Evolutionary conservation across 805 yeast genomes (phyloP), one percentile per base, ranked within the genome.

Genomic region (Metschnikowia anglica): DNA sequence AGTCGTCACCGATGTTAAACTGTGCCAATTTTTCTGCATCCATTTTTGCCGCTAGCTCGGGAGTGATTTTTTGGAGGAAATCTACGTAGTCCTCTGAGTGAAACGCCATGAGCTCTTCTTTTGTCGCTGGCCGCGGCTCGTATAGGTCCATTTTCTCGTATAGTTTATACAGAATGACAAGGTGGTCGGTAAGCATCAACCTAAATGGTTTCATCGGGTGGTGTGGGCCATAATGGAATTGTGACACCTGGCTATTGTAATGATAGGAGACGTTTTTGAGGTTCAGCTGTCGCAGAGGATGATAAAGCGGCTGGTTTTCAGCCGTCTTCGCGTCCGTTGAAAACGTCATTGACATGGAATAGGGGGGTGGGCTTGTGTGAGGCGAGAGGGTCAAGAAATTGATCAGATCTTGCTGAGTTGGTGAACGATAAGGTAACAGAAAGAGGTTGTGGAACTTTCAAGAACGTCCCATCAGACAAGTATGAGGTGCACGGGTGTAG

Each of bases 121-220:
- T 73, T 0, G 96, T 82, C 10, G 98, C 97, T 25, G 80, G 66
- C 47, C 95, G 72, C 2, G 98, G 95, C 46, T 80, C 74, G 63
- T 86, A 93, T 21, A 89, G 66, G 59, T 93, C 98, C 97, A 91
- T 88, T 52, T 82, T 76, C 56, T 88, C 88, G 62, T 90, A 88
- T 35, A 91, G 68, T 44, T 88, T 88, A 64, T 93, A 91, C 11
- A 85, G 81, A 25, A 84, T 78, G 39, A 91, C 91, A 48, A 91
- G 69, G 61, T 90, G 96, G 65, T 91, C 97, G 0, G 99, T 91
- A 34, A 91, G 75, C 90, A 89, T 84, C 48, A 93, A 71, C 51
- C 99, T 71, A 63, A 90, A 88, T 12, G 99, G 99, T 62, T 91
- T 91, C 99, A 91, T 91, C n/a, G 99, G 99, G 64, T 91, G 99